phyloP scores from a whole-genome alignment of 805 yeast species.

The Tetrapisispora arboricola region DNA sequence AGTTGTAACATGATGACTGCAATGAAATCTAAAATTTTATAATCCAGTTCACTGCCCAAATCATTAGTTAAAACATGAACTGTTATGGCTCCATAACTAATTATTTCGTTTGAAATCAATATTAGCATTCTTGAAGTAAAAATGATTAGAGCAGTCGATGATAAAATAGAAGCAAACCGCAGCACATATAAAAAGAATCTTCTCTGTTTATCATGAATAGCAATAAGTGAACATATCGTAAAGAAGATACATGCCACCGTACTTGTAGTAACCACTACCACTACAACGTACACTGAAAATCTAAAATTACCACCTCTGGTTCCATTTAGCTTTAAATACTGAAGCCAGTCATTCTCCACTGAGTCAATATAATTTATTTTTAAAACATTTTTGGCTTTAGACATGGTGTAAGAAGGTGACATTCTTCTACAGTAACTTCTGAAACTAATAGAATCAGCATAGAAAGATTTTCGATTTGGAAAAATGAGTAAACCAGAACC shows the following conservation, averaged over 20 bases:
- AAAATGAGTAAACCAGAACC: constrained; percentile 25
- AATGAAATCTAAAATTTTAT: constrained; percentile 48
- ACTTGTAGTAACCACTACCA: constrained; percentile 53
- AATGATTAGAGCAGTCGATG: constrained; percentile 45
- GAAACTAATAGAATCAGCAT: constrained; percentile 18
- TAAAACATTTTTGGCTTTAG: constrained; percentile 6
- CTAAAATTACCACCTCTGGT: constrained; percentile 37
- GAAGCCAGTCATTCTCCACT: constrained; percentile 40
- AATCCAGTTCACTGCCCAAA: constrained; percentile 35
- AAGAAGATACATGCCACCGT: constrained; percentile 55
- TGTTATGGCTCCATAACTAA: constrained; percentile 26
- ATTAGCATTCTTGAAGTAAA: constrained; percentile 40
- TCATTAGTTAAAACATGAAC: constrained; percentile 20
- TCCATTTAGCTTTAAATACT: constrained; percentile 26
- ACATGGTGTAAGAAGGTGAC: constrained; percentile 29
- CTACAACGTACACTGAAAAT: constrained; percentile 49
- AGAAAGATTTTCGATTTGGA: constrained; percentile 7
- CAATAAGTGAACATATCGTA: constrained; percentile 54
- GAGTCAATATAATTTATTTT: constrained; percentile 16
- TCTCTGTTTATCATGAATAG: constrained; percentile 54
- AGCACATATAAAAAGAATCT: constrained; percentile 23
- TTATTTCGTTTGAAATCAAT: constrained; percentile 39
- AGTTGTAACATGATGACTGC: constrained; percentile 49
- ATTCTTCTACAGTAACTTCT: constrained; percentile 27
- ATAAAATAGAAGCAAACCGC: constrained; percentile 37